Conservation (phyloP, 306 rosid species). For the Hylodesmum podocarpum region DNA sequence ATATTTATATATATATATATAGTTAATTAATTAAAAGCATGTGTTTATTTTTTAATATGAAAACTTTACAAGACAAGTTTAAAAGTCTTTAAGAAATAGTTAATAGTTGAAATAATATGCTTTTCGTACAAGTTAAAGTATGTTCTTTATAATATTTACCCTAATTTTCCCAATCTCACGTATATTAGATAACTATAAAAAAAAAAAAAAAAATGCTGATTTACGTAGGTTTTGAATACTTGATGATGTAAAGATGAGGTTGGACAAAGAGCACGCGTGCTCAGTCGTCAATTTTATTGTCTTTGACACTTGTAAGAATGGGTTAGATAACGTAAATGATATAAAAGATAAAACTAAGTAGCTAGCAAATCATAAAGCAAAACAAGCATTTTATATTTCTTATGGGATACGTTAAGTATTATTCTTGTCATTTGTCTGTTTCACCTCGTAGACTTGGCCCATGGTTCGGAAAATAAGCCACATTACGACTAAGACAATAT, state of each 20-base stretch:
- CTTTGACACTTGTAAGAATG: not conserved
- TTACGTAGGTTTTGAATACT: not conserved
- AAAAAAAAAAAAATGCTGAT: not conserved
- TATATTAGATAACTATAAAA: not conserved
- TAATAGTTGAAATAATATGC: no score
- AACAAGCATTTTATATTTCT: not conserved
- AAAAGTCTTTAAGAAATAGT: no score
- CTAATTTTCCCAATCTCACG: not conserved
- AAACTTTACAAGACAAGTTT: no score
- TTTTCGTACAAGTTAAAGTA: not conserved
- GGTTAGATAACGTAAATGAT: not conserved
- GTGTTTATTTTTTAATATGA: no score
- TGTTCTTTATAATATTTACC: not conserved
- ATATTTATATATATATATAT: no score
- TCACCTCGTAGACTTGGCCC: not conserved
- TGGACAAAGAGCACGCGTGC: not conserved
- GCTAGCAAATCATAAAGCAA: not conserved
- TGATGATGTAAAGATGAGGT: slow-evolving; percentile 11
- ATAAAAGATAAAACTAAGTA: not conserved
- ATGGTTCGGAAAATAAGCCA: not conserved
- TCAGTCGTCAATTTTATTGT: not conserved
- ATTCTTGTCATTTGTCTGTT: slow-evolving; percentile 14
- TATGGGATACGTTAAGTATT: not conserved
- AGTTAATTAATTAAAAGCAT: no score
- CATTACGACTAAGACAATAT: not conserved